These are phyloP conservation scores for Emergomyces africanus DNA, from an alignment of 2,329 filamentous ascomycete genomes.

Conservation along the genomic window DNA sequence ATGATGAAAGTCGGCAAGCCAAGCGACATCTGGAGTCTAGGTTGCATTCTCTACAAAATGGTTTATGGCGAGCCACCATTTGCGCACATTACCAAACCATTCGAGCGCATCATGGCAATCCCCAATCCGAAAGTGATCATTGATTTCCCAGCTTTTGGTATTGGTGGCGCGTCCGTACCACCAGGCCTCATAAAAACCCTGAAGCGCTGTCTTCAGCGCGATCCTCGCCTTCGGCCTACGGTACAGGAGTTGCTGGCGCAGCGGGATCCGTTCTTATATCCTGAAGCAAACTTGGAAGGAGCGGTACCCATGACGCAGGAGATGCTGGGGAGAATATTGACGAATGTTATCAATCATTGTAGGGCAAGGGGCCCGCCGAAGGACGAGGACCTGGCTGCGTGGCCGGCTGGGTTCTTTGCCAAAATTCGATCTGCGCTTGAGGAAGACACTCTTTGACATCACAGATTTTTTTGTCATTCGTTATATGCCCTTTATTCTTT, in stretches of 20 bases:
- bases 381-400: constrained; percentile 41
- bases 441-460: constrained; percentile 24
- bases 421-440: constrained; percentile 35
- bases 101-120: constrained; percentile 57
- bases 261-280: constrained; percentile 46
- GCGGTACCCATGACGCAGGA: constrained; percentile 43
- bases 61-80: constrained; percentile 95
- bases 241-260: constrained; percentile 43
- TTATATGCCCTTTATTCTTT: not conserved
- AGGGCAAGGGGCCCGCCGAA: constrained; percentile 42
- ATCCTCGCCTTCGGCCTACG: constrained; percentile 44
- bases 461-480: not conserved
- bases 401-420: constrained; percentile 36
- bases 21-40: constrained; percentile 89
- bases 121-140: constrained; percentile 38
- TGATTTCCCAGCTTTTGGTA: constrained; percentile 32
- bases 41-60: constrained; percentile 97
- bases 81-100: constrained; percentile 76
- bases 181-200: constrained; percentile 44
- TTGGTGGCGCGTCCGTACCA: constrained; percentile 40
- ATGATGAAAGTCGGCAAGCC: constrained; percentile 94
- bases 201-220: constrained; percentile 45
- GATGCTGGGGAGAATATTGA: constrained; percentile 47
- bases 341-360: constrained; percentile 48
- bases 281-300: constrained; percentile 36